A percentile compares a stretch with the other conserved stretches of the same genome.
Conservation (phyloP, 2,329 filamentous ascomycete genomes). For the Penicillium sp. region DNA sequence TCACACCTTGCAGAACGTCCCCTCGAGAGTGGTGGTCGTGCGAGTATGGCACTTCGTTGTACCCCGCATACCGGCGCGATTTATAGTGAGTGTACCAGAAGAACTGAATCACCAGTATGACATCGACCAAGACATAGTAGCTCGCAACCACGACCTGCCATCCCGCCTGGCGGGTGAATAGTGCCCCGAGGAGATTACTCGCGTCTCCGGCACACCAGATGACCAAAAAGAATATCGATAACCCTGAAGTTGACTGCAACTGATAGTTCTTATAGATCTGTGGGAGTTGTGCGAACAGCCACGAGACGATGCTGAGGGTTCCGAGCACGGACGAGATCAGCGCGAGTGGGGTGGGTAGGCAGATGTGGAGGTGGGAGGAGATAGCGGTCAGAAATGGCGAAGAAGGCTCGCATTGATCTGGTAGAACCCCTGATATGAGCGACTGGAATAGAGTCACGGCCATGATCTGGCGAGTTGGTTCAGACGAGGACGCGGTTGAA, state of each 20-base stretch:
- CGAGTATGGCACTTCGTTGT: constrained; percentile 36
- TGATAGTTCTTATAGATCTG: constrained; percentile 73
- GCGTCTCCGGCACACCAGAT: constrained; percentile 71
- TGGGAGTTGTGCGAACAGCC: constrained; percentile 72
- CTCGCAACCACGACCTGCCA: constrained; percentile 70
- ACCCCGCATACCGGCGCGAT: constrained; percentile 51
- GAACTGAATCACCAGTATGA: constrained; percentile 67
- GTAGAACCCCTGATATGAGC: constrained; percentile 49
- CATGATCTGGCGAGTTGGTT: constrained; percentile 31
- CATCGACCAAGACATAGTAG: constrained; percentile 71
- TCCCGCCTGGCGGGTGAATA: constrained; percentile 67
- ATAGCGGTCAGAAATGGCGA: constrained; percentile 62
- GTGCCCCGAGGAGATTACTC: constrained; percentile 66
- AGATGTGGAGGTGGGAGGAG: constrained; percentile 66
- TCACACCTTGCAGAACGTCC: constrained; percentile 46
- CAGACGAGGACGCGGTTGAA: not conserved
- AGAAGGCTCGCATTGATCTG: constrained; percentile 65
- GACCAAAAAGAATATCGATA: constrained; percentile 69
- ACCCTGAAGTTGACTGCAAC: constrained; percentile 67
- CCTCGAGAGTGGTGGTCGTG: constrained; percentile 37
- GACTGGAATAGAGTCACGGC: constrained; percentile 38
- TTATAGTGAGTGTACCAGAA: constrained; percentile 68
- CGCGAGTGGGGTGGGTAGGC: constrained; percentile 68
- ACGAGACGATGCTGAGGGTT: constrained; percentile 67
- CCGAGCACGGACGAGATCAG: constrained; percentile 67